Conservation (phyloP, 768 basidiomycete genomes). For the Amanita muscaria region DNA sequence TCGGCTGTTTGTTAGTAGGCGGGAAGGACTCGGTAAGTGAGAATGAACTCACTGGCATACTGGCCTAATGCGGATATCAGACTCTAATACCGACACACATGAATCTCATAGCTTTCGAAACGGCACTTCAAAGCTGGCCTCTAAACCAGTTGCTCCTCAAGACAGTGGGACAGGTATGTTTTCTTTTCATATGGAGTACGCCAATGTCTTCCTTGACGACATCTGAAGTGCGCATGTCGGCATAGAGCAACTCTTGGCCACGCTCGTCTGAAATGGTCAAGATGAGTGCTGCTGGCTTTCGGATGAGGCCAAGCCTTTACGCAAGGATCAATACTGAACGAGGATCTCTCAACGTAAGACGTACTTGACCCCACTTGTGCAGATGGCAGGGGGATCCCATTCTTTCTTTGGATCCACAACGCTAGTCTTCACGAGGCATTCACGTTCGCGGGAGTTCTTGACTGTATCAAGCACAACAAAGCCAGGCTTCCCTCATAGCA, state of each 20-base stretch:
- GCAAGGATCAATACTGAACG: background rate
- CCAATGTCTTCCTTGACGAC: slow-evolving; percentile 98
- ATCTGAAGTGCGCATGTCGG: slow-evolving; percentile 97
- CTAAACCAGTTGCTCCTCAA: no score
- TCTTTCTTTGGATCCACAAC: slow-evolving; percentile 64
- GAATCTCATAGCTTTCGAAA: no score
- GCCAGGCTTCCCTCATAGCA: slow-evolving; percentile 89
- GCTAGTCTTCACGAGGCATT: slow-evolving; percentile 65
- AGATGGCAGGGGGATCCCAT: slow-evolving; percentile 88
- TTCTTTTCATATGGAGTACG: no score
- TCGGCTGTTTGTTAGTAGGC: no score
- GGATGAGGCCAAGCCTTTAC: slow-evolving; percentile 87
- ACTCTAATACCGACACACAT: no score
- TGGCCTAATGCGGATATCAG: no score
- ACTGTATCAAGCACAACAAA: slow-evolving; percentile 97
- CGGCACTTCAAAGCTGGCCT: no score
- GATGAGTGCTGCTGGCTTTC: slow-evolving; percentile 98
- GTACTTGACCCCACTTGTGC: slow-evolving; percentile 93
- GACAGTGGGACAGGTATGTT: no score
- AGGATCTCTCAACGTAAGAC: background rate
- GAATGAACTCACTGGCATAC: no score
- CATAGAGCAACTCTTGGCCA: slow-evolving; percentile 96
- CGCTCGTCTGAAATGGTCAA: slow-evolving; percentile 99
- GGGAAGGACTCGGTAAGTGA: no score
- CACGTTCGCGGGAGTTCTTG: slow-evolving; percentile 80